Base-by-base conservation (phyloP, 108 stramenopile genomes). In the Fragilaria crotonensis region DNA sequence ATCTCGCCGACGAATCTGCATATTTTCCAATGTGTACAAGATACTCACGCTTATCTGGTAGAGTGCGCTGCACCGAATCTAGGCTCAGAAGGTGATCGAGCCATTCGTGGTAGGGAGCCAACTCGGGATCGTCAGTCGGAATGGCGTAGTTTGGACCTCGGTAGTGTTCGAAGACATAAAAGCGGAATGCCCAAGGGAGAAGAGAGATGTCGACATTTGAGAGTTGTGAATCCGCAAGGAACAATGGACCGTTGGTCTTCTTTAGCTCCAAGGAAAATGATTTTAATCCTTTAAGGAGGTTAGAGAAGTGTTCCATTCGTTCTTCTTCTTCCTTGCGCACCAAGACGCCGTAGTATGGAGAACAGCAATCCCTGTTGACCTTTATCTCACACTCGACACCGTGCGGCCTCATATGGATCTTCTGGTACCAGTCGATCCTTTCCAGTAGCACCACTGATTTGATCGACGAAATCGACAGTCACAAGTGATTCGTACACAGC, bases 1-100 rank as follows among this genome's bases (percentile, higher is more conserved):
- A 76, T 32, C 91, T 60, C 0, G 91, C 90, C 33, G 70, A 75
- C 0, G 79, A 74, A 63, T 83, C 77, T n/a, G 91, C 91, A 59
- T 90, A 90, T 65, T 93, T 93, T 27, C 70, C 72, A 53, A 93
- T 87, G 57, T 93, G 91, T 47, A 75, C 81, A 28, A 93, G 58
- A 60, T 93, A 93, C 45, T 71, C 58, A 52, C 75, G 76, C 57
- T 85, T 89, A 66, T 93, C 91, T 1, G 91, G 91, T 53, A 93
- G 59, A 25, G 91, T 93, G 20, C 77, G 65, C 22, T 73, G 68
- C 7, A 91, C 83, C 49, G 71, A 56, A 25, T 80, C 79, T 45
- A 87, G 54, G 20, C 72, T 70, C 64, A 82, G 78, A 30, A 84
- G 80, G 64, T 83, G 75, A 66, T 89, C 85, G 58, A 59, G 81